Evolutionary conservation across 2,329 filamentous ascomycete genomes (phyloP).

Genomic region (Arthrobotrys sphaeroides): DNA sequence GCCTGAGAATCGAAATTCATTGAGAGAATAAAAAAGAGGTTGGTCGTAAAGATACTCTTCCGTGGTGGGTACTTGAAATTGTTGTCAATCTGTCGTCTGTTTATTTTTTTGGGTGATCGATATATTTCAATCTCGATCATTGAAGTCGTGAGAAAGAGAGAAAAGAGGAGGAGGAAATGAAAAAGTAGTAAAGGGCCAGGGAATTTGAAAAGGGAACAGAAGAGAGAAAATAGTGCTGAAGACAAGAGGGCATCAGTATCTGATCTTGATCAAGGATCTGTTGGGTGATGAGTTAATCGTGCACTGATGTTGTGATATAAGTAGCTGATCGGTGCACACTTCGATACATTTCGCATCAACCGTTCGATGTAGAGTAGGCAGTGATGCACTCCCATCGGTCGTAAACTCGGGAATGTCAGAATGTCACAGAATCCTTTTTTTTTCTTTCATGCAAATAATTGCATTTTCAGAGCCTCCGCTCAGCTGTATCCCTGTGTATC

Average conservation of each 20-base stretch:
- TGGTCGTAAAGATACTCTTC: neutral
- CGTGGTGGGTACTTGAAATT: neutral
- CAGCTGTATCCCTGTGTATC: slow-evolving; percentile 22
- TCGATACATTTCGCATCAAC: neutral
- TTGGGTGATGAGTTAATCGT: slow-evolving; percentile 5
- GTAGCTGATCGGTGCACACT: neutral
- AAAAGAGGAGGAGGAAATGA: neutral
- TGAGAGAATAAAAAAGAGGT: neutral
- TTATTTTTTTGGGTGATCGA: slow-evolving; percentile 31
- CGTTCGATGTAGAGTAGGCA: neutral
- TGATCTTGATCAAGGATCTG: slow-evolving; percentile 15
- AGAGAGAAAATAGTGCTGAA: neutral
- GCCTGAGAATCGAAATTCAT: neutral
- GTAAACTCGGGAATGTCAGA: neutral
- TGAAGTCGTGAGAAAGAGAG: neutral
- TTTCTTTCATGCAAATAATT: neutral
- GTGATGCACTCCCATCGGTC: neutral
- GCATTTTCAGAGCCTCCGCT: neutral
- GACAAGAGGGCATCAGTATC: slow-evolving; percentile 23
- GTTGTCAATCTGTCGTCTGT: slow-evolving; percentile 44
- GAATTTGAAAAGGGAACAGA: neutral
- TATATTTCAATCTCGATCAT: slow-evolving; percentile 13
- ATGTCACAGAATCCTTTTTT: neutral
- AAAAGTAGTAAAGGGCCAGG: too few species aligned
- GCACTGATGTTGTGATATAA: neutral